Base-by-base conservation (phyloP, 768 basidiomycete genomes). In the Rossbeevera mucosa region DNA sequence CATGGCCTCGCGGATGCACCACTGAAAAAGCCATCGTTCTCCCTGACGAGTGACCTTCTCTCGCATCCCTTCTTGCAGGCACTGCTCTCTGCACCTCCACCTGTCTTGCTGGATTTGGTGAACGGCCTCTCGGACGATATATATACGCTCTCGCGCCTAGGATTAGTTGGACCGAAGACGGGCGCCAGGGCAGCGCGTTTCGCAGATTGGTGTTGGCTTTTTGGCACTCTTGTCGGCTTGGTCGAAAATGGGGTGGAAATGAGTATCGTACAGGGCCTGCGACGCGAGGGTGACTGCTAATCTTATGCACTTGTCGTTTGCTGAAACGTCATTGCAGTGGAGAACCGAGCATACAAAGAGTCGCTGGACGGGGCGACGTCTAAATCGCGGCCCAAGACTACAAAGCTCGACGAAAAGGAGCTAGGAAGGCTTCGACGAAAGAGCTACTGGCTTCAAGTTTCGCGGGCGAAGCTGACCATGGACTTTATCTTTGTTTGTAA, bases 401-500 rank as follows among this genome's bases (percentile, higher is more conserved):
- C 71, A 49, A 83, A 81, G 68, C 55, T 80, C 3, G 87, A 91
- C 63, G 82, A 86, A 59, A 83, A 78, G 67, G 89, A 91, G 66
- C 73, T 91, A 43, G 64, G 71, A 46, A 72, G 86, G 40, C 77
- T 94, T 30, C 78, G 80, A 64, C 76, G 79, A 57, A 84, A 90
- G 68, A 82, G 81, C 59, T 83, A 85, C 61, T 92, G 90, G 90
- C 71, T 92, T 44, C 81, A 81, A 59, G 67, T 88, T 46, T 77
- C 84, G 22, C 73, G 85, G 52, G 72, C 76, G 50, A 93, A 93
- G 73, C 72, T 93, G 53, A 61, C 79, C 40, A 89, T 91, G 88
- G 91, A 93, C 67, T 71, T 93, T 55, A 81, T 91, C 61, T 93
- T 92, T 70, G 91, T 91, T 64, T 91, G 90, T 93, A 64, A 70